Evolutionary conservation across 257 asterid genomes (phyloP), one percentile per base, ranked within the genome.

Genomic region (Jacaranda copaia): DNA sequence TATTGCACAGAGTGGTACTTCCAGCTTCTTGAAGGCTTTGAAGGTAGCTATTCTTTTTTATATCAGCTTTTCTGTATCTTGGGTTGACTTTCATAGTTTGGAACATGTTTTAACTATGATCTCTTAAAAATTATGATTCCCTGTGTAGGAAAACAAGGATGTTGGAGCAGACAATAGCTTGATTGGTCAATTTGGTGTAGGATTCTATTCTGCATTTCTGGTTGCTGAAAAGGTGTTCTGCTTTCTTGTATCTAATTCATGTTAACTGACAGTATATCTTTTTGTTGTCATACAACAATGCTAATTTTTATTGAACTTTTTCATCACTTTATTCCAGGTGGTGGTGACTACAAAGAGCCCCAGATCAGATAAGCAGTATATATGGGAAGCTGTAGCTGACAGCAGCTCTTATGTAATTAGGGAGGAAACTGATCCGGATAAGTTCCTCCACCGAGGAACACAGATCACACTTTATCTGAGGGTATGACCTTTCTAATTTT

Each of bases 121-220:
- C 8, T 35, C 56, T 60, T 20, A 25, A 42, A 36, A 38, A 42
- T 38, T 76, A 14, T 6, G 13, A 59, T 71, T 8, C 45, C 18
- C 46, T 51, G 4, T 42, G 42, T 68, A 90, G 96, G 96, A 90
- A 40, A 90, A 87, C 74, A 83, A 87, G 68, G 96, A 90, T 14
- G 63, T 83, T 19, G 93, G 92, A 51, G 80, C 88, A 32, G 93
- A 90, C 84, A 88, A 85, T 68, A 81, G 96, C 80, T 87, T 90
- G 86, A 90, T 90, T 74, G 96, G 96, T 79, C 96, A 90, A 77
- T 90, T 90, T 74, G 96, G 96, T 53, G 96, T 90, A 68, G 96
- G 96, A 13, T 90, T 90, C 81, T 90, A 90, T 83, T 90, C 93
- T 57, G 89, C 96, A 49, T 90, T 90, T 81, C 68, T 90, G 77